A percentile compares a stretch with the other conserved stretches of the same genome.
These are phyloP conservation scores for Biancaea sappan DNA, from an alignment of 306 rosid species.

Conservation along the genomic window DNA sequence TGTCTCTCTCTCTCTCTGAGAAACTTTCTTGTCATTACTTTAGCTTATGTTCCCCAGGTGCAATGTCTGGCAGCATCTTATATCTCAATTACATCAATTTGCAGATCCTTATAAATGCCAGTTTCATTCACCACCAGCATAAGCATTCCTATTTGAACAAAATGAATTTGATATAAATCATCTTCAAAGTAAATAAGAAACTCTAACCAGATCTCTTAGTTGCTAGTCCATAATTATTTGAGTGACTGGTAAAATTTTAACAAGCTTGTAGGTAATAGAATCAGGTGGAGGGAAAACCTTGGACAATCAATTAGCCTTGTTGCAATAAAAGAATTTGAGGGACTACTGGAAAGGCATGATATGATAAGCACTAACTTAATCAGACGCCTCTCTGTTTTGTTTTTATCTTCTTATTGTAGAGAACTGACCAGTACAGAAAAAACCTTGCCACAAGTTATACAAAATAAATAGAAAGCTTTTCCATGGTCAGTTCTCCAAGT, in stretches of 20 bases:
- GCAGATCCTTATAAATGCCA: too few relatives aligned
- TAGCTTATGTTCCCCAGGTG: background rate
- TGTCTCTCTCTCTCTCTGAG: too few relatives aligned
- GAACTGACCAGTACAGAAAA: background rate
- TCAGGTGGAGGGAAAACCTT: background rate
- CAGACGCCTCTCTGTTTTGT: too few relatives aligned
- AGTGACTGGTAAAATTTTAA: too few relatives aligned
- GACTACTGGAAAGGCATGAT: background rate
- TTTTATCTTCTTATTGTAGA: too few relatives aligned
- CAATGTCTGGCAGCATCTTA: background rate
- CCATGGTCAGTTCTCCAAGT: background rate
- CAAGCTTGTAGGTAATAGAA: background rate
- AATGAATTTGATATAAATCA: too few relatives aligned
- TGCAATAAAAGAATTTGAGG: background rate
- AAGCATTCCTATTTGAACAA: too few relatives aligned
- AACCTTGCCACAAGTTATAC: background rate
- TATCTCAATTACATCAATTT: too few relatives aligned
- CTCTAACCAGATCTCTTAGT: too few relatives aligned
- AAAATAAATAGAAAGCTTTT: background rate
- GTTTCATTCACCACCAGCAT: too few relatives aligned
- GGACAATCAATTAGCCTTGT: background rate
- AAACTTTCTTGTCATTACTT: background rate
- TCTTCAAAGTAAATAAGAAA: too few relatives aligned
- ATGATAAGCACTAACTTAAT: background rate
- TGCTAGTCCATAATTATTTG: too few relatives aligned